These are phyloP conservation scores for Dicorynia guianensis DNA, from an alignment of 306 rosid species.

Conservation along the genomic window DNA sequence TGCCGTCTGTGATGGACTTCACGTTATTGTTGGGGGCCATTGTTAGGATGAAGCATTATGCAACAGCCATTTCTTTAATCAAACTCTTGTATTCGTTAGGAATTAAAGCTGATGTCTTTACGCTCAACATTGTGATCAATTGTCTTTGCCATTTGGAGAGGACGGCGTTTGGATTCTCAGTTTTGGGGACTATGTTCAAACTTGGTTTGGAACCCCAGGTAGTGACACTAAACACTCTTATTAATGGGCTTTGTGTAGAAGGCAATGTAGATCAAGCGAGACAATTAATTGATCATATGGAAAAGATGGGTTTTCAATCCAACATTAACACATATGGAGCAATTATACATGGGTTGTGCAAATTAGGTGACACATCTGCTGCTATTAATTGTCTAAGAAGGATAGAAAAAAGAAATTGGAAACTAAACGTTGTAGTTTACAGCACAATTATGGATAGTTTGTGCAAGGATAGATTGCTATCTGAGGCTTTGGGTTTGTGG, in stretches of 20 bases:
- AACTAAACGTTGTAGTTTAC: too few species aligned
- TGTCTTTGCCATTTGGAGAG: constrained; percentile 3
- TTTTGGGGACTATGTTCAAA: neutral
- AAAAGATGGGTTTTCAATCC: neutral
- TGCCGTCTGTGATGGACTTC: constrained; percentile 16
- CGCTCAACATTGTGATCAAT: neutral
- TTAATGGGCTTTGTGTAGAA: neutral
- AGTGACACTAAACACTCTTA: neutral
- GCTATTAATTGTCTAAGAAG: neutral
- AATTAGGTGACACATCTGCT: neutral
- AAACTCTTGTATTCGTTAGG: neutral
- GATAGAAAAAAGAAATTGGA: neutral
- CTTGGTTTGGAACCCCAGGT: constrained; percentile 3
- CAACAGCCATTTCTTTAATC: neutral
- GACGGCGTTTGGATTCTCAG: too few species aligned
- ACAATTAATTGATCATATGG: neutral
- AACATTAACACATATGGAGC: neutral
- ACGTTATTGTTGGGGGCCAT: neutral
- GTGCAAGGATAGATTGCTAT: constrained; percentile 9
- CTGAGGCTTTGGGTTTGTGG: constrained; percentile 12
- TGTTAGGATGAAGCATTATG: neutral
- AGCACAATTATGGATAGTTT: neutral
- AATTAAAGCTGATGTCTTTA: neutral
- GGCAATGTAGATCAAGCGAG: neutral
- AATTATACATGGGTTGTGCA: constrained; percentile 7